Evolutionary conservation across 2,329 filamentous ascomycete genomes (phyloP), one percentile per base, ranked within the genome.

Genomic region (Fusarium mexicanum): DNA sequence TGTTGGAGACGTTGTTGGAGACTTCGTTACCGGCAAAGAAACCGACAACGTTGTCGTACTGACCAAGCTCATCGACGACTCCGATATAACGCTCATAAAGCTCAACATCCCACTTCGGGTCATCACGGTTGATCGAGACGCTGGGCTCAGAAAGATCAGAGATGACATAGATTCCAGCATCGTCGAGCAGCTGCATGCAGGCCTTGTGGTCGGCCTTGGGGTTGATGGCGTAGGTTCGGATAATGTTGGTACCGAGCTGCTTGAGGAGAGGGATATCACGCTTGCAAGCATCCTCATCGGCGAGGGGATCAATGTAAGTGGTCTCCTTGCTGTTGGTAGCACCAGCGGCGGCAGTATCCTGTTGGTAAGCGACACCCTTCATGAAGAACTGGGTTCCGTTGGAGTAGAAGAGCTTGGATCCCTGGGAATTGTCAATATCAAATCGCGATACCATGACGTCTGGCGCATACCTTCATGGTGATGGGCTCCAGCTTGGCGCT

Each of bases 21-120:
- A 99, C 96, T 86, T 99, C 96, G 85, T 99, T 99, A 82, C 96
- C 96, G 77, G 95, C 96, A 83, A 99, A 98, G 92, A 98, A 99
- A 79, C 96, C 96, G 74, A 99, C 91, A 59, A 94, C 92, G 86
- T 99, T 99, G 84, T 90, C 89, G 88, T 97, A 98, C 81, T 93
- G 88, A 77, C 89, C 87, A 79, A 99, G 87, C 72, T 90, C 88
- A 81, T 98, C 95, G 69, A 99, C 86, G 70, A 99, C 96, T 38
- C 85, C 85, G 66, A 91, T 93, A 88, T 98, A 99, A 74, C 94
- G 94, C 41, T 87, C 82, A 86, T 91, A 97, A 55, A 98, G 88
- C 18, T 89, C 88, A 61, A 91, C 89, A 81, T 94, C 91, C 96
- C 96, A 99, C 71, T 87, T 80, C 24, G 96, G 93, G 75, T 88